phyloP scores from a whole-genome alignment of 306 rosid genomes.

The Calophaca sinica region DNA sequence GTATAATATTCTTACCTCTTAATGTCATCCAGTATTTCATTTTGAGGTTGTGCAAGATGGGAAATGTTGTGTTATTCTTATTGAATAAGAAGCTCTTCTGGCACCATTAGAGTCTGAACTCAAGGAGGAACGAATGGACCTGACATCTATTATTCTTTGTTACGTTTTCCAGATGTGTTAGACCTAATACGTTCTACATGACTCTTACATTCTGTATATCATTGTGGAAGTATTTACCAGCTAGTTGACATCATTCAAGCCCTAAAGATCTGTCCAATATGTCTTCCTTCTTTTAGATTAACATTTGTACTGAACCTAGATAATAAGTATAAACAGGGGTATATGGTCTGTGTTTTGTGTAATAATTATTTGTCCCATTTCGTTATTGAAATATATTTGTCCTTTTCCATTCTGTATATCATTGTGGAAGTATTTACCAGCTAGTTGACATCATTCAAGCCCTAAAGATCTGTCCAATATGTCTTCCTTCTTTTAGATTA shows the following conservation, averaged over 20 bases:
- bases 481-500: background rate
- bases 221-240: background rate
- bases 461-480: background rate
- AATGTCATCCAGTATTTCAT: slow-evolving; percentile 22
- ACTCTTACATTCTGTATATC: slow-evolving; percentile 3
- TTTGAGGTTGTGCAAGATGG: slow-evolving; percentile 33
- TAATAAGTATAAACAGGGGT: background rate
- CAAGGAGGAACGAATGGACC: slow-evolving; percentile 8
- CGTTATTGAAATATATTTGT: slow-evolving; percentile 31
- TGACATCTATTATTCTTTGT: slow-evolving; percentile 12
- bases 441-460: slow-evolving; percentile 11
- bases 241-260: slow-evolving; percentile 11
- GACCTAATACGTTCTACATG: background rate
- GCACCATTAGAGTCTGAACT: slow-evolving; percentile 36
- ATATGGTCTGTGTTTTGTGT: background rate
- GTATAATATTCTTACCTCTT: slow-evolving; percentile 53
- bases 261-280: background rate
- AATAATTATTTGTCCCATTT: slow-evolving; percentile 15
- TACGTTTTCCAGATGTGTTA: slow-evolving; percentile 27
- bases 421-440: background rate
- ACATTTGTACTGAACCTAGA: background rate
- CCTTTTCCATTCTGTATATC: slow-evolving; percentile 1
- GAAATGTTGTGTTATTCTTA: slow-evolving; percentile 6
- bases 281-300: background rate
- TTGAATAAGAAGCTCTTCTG: slow-evolving; percentile 35